Evolutionary conservation across 1,139 yeast species (phyloP), one percentile per base, ranked within the genome.

Genomic region (Suhomyces taliae): DNA sequence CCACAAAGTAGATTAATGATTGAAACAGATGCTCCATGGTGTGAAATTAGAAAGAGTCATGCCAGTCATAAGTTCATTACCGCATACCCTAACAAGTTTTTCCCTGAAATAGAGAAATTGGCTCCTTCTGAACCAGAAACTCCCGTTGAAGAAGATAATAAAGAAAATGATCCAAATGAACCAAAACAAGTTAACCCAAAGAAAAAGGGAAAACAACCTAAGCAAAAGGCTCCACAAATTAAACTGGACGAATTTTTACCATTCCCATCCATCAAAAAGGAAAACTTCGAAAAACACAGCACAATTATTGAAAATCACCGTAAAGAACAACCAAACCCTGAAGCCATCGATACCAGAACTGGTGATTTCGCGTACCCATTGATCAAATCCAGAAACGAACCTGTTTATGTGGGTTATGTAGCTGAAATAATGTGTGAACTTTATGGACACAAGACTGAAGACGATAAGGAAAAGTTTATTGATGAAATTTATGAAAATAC

Each of bases 1-100:
- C 99, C 99, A 0, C 59, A 82, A 8, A 80, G 83, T 9, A 76
- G 74, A 56, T 66, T 93, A 36, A 69, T 93, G 79, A 78, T 93
- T 24, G 99, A 93, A 64, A 91, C 98, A 0, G 98, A 93, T 67
- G 91, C 98, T 1, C 99, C 99, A 1, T 93, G 99, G 99, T 93
- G 99, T 69, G 98, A 91, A 60, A 82, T 93, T 37, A 76, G 95
- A 48, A 87, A 82, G 53, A 78, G 95, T 8, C 97, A 90, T 62
- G 90, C 91, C 3, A 80, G 95, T 14, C 82, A 80, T 64, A 70
- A 79, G 53, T 78, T 69, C 53, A 60, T 87, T 27, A 65, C 81
- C 0, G 60, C 70, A 6, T 79, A 81, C 50, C 88, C 88, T 1
- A 82, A 79, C 57, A 67, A 62, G 24, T 81, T 72, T 48, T 82